Evolutionary conservation across 768 basidiomycete genomes (phyloP), one percentile per base, ranked within the genome.

Genomic region (Tricholoma sp.): DNA sequence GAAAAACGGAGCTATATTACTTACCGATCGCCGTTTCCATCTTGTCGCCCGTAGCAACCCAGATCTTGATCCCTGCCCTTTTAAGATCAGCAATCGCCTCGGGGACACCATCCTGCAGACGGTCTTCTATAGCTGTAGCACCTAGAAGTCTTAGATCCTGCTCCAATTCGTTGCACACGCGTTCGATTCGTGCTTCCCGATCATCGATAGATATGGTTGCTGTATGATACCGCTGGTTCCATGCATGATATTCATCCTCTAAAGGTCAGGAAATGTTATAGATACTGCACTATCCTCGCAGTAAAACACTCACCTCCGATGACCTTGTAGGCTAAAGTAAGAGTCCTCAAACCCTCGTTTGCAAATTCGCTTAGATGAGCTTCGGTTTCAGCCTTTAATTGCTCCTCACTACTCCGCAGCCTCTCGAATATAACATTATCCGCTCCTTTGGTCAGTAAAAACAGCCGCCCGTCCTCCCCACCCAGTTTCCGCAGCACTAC

Each of bases 41-140:
- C 73, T 99, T 98, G 75, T 99, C 97, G 18, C 97, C 97, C 0
- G 97, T 99, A 9, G 94, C 91, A 17, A 99, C 97, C 97, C 97
- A 99, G 47, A 99, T 75, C 73, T 97, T 98, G 74, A 98, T 98
- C 0, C 97, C 97, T 1, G 97, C 96, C 24, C 84, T 78, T 73
- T 98, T 98, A 12, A 99, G 79, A 65, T 98, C 94, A 3, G 89
- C 91, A 63, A 98, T 98, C 1, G 96, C 82, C 67, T 98, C 95
- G 2, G 97, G 96, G 3, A 98, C 97, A 50, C 97, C 97, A 63
- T 98, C 97, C 70, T 99, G 97, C 10, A 99, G 74, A 52, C 87
- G 85, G 72, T 99, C 97, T 71, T 99, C 97, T 62, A 99, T 99
- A 50, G 95, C 97, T 7, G 97, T 98, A 1, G 95, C 94, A 48